Conservation (phyloP, 2,329 filamentous ascomycete species). For the Aspergillus ochraceus region DNA sequence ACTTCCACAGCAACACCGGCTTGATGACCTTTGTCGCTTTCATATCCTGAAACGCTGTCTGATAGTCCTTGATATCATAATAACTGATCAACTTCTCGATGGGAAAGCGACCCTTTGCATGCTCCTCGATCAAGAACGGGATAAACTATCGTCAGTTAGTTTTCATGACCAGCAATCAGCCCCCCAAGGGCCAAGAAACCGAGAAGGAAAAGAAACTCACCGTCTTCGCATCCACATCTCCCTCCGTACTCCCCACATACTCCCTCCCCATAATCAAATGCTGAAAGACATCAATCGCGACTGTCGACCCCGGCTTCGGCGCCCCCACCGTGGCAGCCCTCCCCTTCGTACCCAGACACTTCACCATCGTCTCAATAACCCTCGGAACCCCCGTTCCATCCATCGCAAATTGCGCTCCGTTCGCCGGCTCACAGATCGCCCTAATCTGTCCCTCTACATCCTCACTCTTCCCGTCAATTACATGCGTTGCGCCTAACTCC, state of each 20-base stretch:
- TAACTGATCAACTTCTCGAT: conserved; percentile 49
- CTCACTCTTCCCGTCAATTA: conserved; percentile 13
- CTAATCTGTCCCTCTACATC: conserved; percentile 11
- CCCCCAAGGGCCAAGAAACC: no score
- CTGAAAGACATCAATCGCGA: conserved; percentile 17
- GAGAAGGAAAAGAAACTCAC: conserved; percentile 10
- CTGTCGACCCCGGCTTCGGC: conserved; percentile 13
- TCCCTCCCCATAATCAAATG: conserved; percentile 20
- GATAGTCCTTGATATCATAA: conserved; percentile 38
- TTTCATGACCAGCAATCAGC: not conserved
- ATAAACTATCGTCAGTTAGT: conserved; percentile 20
- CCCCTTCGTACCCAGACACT: conserved; percentile 19
- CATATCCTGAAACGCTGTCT: conserved; percentile 27
- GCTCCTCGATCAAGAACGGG: conserved; percentile 52
- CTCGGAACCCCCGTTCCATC: conserved; percentile 21
- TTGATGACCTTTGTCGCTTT: conserved; percentile 27
- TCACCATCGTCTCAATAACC: conserved; percentile 21
- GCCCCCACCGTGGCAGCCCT: conserved; percentile 20
- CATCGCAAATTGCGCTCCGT: conserved; percentile 17
- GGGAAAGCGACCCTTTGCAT: conserved; percentile 49
- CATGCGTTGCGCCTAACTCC: conserved; percentile 29
- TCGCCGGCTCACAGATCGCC: not conserved
- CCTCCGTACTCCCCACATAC: conserved; percentile 23
- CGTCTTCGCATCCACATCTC: conserved; percentile 19
- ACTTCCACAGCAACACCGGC: conserved; percentile 28